Evolutionary conservation across 495 filamentous ascomycete genomes (phyloP).

Genomic region (Tuber aestivum): DNA sequence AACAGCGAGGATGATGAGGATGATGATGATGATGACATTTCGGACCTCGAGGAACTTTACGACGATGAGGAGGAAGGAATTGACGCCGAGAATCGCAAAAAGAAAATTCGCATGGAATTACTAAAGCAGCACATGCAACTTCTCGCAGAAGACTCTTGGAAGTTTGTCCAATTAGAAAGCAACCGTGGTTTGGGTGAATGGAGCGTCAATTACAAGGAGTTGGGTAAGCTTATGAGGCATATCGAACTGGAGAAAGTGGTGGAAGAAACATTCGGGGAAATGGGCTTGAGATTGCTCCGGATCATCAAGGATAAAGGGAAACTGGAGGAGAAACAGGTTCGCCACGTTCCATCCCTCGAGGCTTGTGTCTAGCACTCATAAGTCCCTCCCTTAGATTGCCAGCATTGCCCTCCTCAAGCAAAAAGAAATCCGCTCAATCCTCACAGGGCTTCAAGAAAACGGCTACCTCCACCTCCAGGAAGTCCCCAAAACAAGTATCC

Average conservation of each 20-base stretch:
- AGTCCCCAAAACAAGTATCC: constrained; percentile 73
- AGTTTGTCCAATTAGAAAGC: constrained; percentile 59
- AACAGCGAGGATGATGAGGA: constrained; percentile 48
- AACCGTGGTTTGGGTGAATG: constrained; percentile 60
- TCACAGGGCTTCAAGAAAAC: constrained; percentile 70
- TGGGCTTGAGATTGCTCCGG: constrained; percentile 68
- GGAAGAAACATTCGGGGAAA: constrained; percentile 64
- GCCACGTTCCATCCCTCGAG: background rate
- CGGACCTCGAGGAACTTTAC: constrained; percentile 42
- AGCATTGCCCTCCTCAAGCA: constrained; percentile 68
- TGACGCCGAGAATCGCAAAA: constrained; percentile 24
- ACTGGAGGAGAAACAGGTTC: constrained; percentile 73
- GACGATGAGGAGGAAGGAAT: constrained; percentile 42
- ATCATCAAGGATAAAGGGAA: constrained; percentile 81
- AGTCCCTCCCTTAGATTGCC: constrained; percentile 47
- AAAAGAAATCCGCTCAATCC: constrained; percentile 71
- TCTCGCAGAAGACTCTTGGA: constrained; percentile 63
- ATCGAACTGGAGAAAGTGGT: constrained; percentile 73
- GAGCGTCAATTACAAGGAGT: constrained; percentile 67
- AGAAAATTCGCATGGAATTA: constrained; percentile 48
- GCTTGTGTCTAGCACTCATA: constrained; percentile 7
- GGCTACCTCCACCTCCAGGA: constrained; percentile 88
- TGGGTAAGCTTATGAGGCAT: constrained; percentile 63
- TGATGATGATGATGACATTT: constrained; percentile 46
- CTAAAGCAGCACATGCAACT: constrained; percentile 73